Evolutionary conservation across 768 basidiomycete species (phyloP), one percentile per base, ranked within the genome.

Genomic region (Clavulina sp.): DNA sequence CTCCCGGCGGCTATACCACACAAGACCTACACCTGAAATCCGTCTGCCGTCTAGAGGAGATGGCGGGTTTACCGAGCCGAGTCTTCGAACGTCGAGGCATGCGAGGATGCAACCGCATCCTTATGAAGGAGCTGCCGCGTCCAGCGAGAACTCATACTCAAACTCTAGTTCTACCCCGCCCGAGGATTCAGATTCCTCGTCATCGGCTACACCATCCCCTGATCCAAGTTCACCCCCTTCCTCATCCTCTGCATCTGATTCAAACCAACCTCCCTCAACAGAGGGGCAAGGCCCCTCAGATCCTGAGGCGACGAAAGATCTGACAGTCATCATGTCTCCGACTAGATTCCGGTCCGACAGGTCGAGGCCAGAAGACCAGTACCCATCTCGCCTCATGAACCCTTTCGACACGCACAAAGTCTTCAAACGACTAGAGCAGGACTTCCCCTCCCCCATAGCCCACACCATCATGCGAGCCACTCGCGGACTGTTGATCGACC

Each of bases 371-470:
- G 13, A 38, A 13, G 13, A 13, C 36, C 21, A 38, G 36, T 38
- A 13, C 21, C 21, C 21, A 13, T 21, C 36, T 38, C 43, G 43
- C 26, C 24, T 46, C 9, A 13, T 46, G 9, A 46, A 46, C 43
- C 86, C 86, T 0, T 89, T 89, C 61, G 73, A 89, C 59, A 89
- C 86, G 1, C 81, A 89, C 64, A 68, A 72, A 2, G 87, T 89
- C 68, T 80, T 85, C 56, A 60, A 61, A 23, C 78, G 72, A 1
- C 68, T 89, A 43, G 82, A 86, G 58, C 75, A 72, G 63, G 77
- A 78, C 0, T 88, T 89, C 60, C 75, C 84, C 0, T 77, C 78
- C 0, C 72, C 74, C 2, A 80, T 80, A 0, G 84, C 86, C 9
- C 75, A 75, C 36, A 78, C 77, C 60, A 73, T 89, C 50, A 89